Conservation (phyloP, 129 eudicot genomes). For the Flaveria sonorensis region DNA sequence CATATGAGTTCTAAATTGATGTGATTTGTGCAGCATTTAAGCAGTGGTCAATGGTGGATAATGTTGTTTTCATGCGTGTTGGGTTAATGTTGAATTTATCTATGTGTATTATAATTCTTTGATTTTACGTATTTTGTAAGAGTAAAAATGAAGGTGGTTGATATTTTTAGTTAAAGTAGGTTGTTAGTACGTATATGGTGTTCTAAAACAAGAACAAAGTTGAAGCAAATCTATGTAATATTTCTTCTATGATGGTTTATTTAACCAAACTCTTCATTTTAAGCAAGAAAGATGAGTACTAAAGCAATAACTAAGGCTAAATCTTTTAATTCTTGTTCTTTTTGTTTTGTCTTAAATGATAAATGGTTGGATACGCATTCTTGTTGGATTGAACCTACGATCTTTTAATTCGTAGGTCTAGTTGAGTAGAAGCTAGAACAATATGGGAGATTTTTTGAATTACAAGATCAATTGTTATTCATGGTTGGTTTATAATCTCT, state of each 20-base stretch:
- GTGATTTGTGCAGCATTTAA: slow-evolving; percentile 25
- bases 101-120: not conserved
- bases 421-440: too few species aligned
- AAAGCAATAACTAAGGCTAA: not conserved
- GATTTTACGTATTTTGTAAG: not conserved
- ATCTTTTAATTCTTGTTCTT: not conserved
- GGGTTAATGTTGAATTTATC: not conserved
- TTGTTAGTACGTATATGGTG: slow-evolving; percentile 13
- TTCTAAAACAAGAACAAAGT: slow-evolving; percentile 19
- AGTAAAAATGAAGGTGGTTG: slow-evolving; percentile 19
- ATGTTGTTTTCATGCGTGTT: slow-evolving; percentile 14
- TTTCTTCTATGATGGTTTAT: not conserved
- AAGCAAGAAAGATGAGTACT: not conserved
- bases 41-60: slow-evolving; percentile 6
- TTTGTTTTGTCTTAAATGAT: not conserved
- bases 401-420: too few species aligned
- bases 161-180: not conserved
- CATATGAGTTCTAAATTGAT: slow-evolving; percentile 22
- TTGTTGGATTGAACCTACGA: not conserved
- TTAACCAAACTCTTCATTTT: not conserved
- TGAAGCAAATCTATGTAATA: not conserved
- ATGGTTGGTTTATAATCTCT: not conserved
- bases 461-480: not conserved
- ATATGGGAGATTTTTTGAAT: not conserved
- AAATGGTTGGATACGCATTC: too few species aligned